A percentile compares a stretch with the other conserved stretches of the same genome.
Conservation (phyloP, 1,284 basidiomycete species). For the Baeospora myosura region DNA sequence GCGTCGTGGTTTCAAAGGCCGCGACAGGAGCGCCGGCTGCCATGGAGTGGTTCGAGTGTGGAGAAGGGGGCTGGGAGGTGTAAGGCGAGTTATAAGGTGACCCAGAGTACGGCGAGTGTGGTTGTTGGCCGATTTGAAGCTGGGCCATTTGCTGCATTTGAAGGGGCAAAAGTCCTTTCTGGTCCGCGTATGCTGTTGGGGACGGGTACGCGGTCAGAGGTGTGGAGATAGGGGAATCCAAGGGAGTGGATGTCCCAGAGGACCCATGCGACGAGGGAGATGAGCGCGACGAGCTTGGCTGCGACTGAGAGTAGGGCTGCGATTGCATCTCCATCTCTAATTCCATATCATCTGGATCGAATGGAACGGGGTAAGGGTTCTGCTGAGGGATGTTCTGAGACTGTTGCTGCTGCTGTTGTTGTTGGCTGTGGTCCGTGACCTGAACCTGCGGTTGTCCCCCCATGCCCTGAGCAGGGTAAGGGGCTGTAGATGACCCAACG, state of each 20-base stretch:
- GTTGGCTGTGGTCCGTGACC: constrained; percentile 10
- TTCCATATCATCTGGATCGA: constrained; percentile 78
- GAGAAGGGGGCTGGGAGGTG: constrained; percentile 10
- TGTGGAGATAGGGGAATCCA: constrained; percentile 44
- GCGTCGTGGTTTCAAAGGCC: constrained; percentile 20
- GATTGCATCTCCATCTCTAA: constrained; percentile 37
- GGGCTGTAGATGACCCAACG: constrained; percentile 14
- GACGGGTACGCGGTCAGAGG: constrained; percentile 35
- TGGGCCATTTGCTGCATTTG: not conserved
- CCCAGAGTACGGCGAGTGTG: constrained; percentile 5
- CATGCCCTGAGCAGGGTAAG: constrained; percentile 12
- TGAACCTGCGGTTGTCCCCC: constrained; percentile 16
- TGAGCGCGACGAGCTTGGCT: constrained; percentile 31
- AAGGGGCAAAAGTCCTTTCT: not conserved
- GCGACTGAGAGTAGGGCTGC: constrained; percentile 12
- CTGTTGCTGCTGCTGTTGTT: constrained; percentile 9
- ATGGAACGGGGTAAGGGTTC: constrained; percentile 32
- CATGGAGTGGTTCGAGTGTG: constrained; percentile 1
- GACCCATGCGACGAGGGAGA: constrained; percentile 30
- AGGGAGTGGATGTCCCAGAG: constrained; percentile 38
- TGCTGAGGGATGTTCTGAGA: constrained; percentile 10
- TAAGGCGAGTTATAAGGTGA: constrained; percentile 6
- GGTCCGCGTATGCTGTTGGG: constrained; percentile 13
- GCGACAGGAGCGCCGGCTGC: constrained; percentile 8
- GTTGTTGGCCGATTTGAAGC: not conserved